Conservation (phyloP, 2,329 filamentous ascomycete species). For the Cordyceps militaris region DNA sequence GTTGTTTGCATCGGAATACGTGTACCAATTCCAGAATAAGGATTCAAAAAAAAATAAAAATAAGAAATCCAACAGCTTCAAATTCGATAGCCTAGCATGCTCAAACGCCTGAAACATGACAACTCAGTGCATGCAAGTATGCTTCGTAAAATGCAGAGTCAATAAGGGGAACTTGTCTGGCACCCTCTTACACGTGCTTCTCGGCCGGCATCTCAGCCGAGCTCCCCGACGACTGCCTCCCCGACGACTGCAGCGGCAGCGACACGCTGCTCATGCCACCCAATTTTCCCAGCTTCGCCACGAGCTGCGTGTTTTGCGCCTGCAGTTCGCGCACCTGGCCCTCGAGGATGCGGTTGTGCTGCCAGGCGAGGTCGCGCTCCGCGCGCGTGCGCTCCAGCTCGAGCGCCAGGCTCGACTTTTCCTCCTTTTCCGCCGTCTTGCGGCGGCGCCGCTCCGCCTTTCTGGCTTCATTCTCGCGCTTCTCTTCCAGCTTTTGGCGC, state of each 20-base stretch:
- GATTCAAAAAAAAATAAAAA: not conserved
- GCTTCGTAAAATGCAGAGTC: not conserved
- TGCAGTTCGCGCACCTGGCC: conserved; percentile 51
- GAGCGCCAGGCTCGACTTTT: conserved; percentile 39
- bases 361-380: conserved; percentile 45
- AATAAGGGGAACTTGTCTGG: not conserved
- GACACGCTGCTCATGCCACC: conserved; percentile 17
- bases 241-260: too few species aligned
- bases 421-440: conserved; percentile 48
- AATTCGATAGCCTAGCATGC: not conserved
- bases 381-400: conserved; percentile 46
- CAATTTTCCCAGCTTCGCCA: conserved; percentile 44
- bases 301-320: conserved; percentile 52
- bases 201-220: not conserved
- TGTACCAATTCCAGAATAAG: not conserved
- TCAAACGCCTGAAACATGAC: not conserved
- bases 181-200: not conserved
- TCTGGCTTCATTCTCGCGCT: conserved; percentile 53
- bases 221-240: not conserved
- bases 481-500: conserved; percentile 56
- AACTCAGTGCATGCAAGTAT: not conserved
- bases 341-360: conserved; percentile 48
- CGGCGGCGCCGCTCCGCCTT: conserved; percentile 47
- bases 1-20: not conserved
- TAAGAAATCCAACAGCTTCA: not conserved